These are phyloP conservation scores for Aspergillus sp. DNA, from an alignment of 2,329 filamentous ascomycete species.

Conservation along the genomic window DNA sequence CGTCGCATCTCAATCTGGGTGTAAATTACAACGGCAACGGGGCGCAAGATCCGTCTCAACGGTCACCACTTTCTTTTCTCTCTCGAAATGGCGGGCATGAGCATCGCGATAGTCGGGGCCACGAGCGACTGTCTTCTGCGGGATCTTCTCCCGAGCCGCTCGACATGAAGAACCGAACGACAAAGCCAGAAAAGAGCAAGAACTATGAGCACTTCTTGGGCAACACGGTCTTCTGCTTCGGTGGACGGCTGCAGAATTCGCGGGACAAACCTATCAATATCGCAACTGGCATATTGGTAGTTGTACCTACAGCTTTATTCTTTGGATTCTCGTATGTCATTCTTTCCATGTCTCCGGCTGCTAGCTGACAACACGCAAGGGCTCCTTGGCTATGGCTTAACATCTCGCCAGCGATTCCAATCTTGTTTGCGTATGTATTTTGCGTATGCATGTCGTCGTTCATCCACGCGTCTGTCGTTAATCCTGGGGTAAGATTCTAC, in stretches of 20 bases:
- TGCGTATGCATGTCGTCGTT: constrained; percentile 90
- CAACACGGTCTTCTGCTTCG: constrained; percentile 81
- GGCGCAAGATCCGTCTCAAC: constrained; percentile 51
- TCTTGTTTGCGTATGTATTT: constrained; percentile 84
- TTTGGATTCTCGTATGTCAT: constrained; percentile 57
- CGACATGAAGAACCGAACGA: constrained; percentile 34
- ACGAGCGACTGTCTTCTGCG: constrained; percentile 74
- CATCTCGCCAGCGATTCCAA: constrained; percentile 77
- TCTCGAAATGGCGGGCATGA: constrained; percentile 44
- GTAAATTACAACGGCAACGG: constrained; percentile 49
- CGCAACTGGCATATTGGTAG: constrained; percentile 69
- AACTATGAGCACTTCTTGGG: constrained; percentile 92
- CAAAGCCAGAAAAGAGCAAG: constrained; percentile 45
- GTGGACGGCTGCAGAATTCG: constrained; percentile 81
- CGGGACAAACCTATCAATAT: constrained; percentile 81
- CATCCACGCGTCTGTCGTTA: constrained; percentile 79
- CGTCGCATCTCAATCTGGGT: constrained; percentile 49
- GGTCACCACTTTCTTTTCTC: constrained; percentile 66
- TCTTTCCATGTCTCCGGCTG: constrained; percentile 1
- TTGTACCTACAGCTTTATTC: constrained; percentile 72
- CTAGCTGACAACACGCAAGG: constrained; percentile 23
- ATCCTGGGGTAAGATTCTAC: constrained; percentile 88
- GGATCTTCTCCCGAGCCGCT: constrained; percentile 63
- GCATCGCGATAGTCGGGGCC: constrained; percentile 54
- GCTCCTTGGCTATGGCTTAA: constrained; percentile 79